phyloP scores from a whole-genome alignment of 2,329 filamentous ascomycete genomes.

The Hypoxylon sp. region DNA sequence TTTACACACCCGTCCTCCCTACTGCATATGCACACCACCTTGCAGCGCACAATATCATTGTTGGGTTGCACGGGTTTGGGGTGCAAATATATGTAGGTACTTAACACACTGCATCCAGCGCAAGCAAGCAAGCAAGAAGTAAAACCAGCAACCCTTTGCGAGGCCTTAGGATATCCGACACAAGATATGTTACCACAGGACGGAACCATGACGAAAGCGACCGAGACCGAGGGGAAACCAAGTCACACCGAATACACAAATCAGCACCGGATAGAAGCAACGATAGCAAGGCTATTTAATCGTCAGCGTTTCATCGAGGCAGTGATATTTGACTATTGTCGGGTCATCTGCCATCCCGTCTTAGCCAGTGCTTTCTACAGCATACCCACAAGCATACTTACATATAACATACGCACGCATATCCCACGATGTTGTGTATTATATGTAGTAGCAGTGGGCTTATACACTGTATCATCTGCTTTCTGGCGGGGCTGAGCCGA shows the following conservation, averaged over 20 bases:
- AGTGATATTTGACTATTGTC: conserved; percentile 8
- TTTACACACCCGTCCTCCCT: conserved; percentile 21
- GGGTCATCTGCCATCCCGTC: conserved; percentile 18
- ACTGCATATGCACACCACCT: conserved; percentile 40
- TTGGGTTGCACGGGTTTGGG: conserved; percentile 29
- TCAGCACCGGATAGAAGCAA: conserved; percentile 1
- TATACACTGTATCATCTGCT: conserved; percentile 29
- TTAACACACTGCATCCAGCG: conserved; percentile 31
- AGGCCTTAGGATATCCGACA: conserved; percentile 8
- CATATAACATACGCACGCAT: conserved; percentile 2
- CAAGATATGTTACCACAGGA: conserved; percentile 3
- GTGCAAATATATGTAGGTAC: conserved; percentile 33
- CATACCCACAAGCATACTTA: not conserved
- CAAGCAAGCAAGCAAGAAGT: conserved; percentile 26
- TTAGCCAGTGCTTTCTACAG: not conserved
- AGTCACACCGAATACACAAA: conserved; percentile 2
- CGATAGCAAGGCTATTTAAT: conserved; percentile 6
- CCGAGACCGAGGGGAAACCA: not conserved
- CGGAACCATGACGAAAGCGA: conserved; percentile 11
- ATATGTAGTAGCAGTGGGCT: conserved; percentile 14
- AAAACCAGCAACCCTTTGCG: conserved; percentile 10
- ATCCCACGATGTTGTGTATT: conserved; percentile 18
- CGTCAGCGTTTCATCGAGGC: conserved; percentile 3
- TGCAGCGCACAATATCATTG: conserved; percentile 38
- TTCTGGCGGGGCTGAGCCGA: conserved; percentile 40